phyloP scores from a whole-genome alignment of 345 rosid genomes.

The Aurinia saxatilis region DNA sequence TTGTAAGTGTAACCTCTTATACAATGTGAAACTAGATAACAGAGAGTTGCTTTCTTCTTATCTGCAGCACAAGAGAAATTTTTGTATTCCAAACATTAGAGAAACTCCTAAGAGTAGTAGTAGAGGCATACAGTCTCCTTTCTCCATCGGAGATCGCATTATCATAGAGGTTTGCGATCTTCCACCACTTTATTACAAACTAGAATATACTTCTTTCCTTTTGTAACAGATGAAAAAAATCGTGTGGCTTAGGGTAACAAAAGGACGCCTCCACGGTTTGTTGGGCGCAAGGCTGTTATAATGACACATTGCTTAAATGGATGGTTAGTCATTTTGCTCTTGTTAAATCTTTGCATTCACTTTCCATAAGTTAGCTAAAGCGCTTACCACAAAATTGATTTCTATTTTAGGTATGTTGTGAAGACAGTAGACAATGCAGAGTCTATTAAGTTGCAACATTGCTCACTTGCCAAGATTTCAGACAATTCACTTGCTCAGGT shows the following conservation, averaged over 20 bases:
- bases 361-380: not conserved
- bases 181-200: not conserved
- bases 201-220: not conserved
- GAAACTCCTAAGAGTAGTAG: constrained; percentile 54
- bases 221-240: constrained; percentile 13
- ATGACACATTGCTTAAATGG: constrained; percentile 95
- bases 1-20: not conserved
- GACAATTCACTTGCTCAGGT: constrained; percentile 37
- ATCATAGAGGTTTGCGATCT: constrained; percentile 62
- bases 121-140: constrained; percentile 85
- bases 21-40: not conserved
- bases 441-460: constrained; percentile 85
- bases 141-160: constrained; percentile 71
- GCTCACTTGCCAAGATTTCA: constrained; percentile 69
- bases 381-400: not conserved
- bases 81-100: constrained; percentile 34
- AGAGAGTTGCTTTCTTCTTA: not conserved
- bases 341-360: not conserved
- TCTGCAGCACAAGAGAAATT: constrained; percentile 52
- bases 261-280: constrained; percentile 88
- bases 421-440: constrained; percentile 89
- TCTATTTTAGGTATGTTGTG: constrained; percentile 66
- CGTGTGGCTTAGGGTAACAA: constrained; percentile 87
- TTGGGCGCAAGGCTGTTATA: constrained; percentile 86
- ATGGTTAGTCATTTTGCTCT: constrained; percentile 44